phyloP scores from a whole-genome alignment of 2,329 filamentous ascomycete species.

The Torrubiellomyces zombiae region DNA sequence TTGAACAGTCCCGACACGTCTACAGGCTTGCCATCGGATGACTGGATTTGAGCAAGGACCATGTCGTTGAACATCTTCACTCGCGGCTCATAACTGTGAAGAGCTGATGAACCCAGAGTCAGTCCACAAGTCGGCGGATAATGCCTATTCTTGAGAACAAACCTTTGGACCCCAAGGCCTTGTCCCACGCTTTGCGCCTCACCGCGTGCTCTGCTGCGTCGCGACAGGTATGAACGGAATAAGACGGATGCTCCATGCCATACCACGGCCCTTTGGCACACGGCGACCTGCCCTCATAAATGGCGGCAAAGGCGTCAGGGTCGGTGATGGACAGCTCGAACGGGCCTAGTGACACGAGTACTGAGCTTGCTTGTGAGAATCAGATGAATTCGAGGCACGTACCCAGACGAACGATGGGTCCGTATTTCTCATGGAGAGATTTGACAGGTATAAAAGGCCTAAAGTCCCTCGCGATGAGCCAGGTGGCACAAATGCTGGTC shows the following conservation, averaged over 20 bases:
- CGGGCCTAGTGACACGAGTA: too few relatives aligned
- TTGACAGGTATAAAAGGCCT: constrained; percentile 11
- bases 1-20: constrained; percentile 17
- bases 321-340: constrained; percentile 16
- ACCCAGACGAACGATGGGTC: constrained; percentile 14
- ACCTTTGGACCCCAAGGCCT: constrained; percentile 14
- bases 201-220: constrained; percentile 13
- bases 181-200: constrained; percentile 18
- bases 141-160: neutral
- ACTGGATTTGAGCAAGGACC: constrained; percentile 9
- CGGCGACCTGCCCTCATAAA: constrained; percentile 12
- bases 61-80: constrained; percentile 10
- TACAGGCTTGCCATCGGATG: constrained; percentile 8
- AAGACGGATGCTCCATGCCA: constrained; percentile 12
- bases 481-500: constrained; percentile 11
- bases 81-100: constrained; percentile 13
- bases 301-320: constrained; percentile 10
- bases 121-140: too few relatives aligned
- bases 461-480: constrained; percentile 7
- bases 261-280: constrained; percentile 18
- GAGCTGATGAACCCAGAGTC: constrained; percentile 2
- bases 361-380: constrained; percentile 1
- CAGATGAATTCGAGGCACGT: neutral
- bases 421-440: constrained; percentile 12
- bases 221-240: constrained; percentile 14